Percentiles rank a stretch among this genome's conserved stretches.
phyloP scores from a whole-genome alignment of 176 grass and related monocot species.

The Triticum monococcum region DNA sequence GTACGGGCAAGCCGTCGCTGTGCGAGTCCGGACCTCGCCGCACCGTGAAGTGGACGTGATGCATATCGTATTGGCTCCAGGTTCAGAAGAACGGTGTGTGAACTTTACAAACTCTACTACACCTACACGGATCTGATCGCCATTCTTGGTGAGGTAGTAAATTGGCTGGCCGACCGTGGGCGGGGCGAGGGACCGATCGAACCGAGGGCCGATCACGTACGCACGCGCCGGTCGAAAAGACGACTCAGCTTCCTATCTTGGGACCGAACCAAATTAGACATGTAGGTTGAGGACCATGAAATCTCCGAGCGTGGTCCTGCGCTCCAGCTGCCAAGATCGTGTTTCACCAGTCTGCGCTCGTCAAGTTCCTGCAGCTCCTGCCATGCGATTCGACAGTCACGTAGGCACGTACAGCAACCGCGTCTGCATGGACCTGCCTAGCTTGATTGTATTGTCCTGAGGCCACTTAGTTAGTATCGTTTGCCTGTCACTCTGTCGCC shows the following conservation, averaged over 20 bases:
- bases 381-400: neutral
- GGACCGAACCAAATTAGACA: constrained; percentile 35
- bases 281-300: constrained; percentile 26
- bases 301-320: constrained; percentile 27
- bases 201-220: neutral
- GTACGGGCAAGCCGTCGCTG: neutral
- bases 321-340: constrained; percentile 17
- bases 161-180: constrained; percentile 8
- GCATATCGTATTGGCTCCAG: neutral
- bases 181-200: constrained; percentile 12
- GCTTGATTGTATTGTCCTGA: neutral
- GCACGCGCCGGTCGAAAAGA: constrained; percentile 13
- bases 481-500: neutral
- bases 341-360: neutral
- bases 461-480: neutral
- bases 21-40: neutral
- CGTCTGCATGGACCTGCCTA: neutral
- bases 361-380: neutral
- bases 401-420: neutral
- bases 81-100: neutral
- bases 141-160: neutral
- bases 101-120: neutral
- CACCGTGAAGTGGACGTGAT: constrained; percentile 21
- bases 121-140: neutral
- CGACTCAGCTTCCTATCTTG: constrained; percentile 26